Evolutionary conservation across 1,139 yeast genomes (phyloP).

Genomic region (Kurtzmaniella natalensis): DNA sequence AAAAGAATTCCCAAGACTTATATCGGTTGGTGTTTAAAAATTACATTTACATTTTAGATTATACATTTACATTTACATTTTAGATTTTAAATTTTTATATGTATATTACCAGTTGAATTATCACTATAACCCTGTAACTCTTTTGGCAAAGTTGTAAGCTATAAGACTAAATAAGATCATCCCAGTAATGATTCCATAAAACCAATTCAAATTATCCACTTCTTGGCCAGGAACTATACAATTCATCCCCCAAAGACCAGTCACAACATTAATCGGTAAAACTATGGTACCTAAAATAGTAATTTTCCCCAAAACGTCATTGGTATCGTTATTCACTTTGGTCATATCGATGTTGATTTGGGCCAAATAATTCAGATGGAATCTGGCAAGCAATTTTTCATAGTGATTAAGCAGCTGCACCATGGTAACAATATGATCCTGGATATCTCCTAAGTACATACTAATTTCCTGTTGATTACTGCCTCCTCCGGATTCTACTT

Average conservation of each 20-base stretch:
- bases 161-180: constrained; percentile 27
- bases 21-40: too few species aligned
- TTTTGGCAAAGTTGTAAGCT: constrained; percentile 41
- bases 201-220: constrained; percentile 72
- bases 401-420: constrained; percentile 90
- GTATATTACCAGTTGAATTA: too few species aligned
- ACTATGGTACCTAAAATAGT: constrained; percentile 94
- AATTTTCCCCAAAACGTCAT: constrained; percentile 90
- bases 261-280: constrained; percentile 86
- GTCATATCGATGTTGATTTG: constrained; percentile 98
- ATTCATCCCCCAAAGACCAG: constrained; percentile 99
- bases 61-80: too few species aligned
- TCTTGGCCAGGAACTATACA: constrained; percentile 94
- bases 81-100: too few species aligned
- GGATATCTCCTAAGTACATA: constrained; percentile 88
- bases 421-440: constrained; percentile 94
- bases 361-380: constrained; percentile 92
- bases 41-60: too few species aligned
- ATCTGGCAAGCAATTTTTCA: constrained; percentile 86
- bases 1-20: too few species aligned
- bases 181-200: constrained; percentile 34
- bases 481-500: constrained; percentile 48
- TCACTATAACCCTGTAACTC: constrained; percentile 39
- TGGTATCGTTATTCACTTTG: constrained; percentile 93
- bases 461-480: constrained; percentile 51